These are phyloP conservation scores for Ogataea salicorniae DNA, from an alignment of 805 yeast genomes.

Conservation along the genomic window DNA sequence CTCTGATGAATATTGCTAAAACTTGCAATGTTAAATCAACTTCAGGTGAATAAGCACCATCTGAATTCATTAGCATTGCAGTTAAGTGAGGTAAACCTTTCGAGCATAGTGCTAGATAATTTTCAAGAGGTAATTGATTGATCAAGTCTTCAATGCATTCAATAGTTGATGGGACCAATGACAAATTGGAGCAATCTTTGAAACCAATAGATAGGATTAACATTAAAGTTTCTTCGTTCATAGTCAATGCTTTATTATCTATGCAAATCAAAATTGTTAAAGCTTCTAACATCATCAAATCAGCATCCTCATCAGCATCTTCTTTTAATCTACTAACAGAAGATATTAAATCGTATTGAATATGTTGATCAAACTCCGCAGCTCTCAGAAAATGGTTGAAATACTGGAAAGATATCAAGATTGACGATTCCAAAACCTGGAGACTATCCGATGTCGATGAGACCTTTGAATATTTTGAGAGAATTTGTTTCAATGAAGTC, in stretches of 20 bases:
- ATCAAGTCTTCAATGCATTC: constrained; percentile 65
- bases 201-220: constrained; percentile 61
- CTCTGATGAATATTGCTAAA: constrained; percentile 45
- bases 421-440: constrained; percentile 23
- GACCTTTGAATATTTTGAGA: constrained; percentile 17
- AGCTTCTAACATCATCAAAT: constrained; percentile 66
- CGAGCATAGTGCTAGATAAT: constrained; percentile 44
- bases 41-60: constrained; percentile 54
- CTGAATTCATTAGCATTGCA: constrained; percentile 31
- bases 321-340: constrained; percentile 43
- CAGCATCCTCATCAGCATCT: constrained; percentile 76
- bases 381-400: constrained; percentile 29
- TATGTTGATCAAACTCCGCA: constrained; percentile 17
- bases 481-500: constrained; percentile 20
- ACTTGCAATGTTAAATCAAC: constrained; percentile 55
- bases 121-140: constrained; percentile 37
- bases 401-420: constrained; percentile 49
- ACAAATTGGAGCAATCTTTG: constrained; percentile 71
- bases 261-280: constrained; percentile 54
- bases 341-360: constrained; percentile 26
- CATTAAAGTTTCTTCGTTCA: constrained; percentile 37
- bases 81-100: constrained; percentile 49
- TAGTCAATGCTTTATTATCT: constrained; percentile 31
- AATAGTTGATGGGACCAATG: constrained; percentile 57
- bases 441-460: constrained; percentile 19